A percentile compares a stretch with the other conserved stretches of the same genome.
phyloP scores from a whole-genome alignment of 139 green algal genomes.

The Chlamydomonas asymmetrica region DNA sequence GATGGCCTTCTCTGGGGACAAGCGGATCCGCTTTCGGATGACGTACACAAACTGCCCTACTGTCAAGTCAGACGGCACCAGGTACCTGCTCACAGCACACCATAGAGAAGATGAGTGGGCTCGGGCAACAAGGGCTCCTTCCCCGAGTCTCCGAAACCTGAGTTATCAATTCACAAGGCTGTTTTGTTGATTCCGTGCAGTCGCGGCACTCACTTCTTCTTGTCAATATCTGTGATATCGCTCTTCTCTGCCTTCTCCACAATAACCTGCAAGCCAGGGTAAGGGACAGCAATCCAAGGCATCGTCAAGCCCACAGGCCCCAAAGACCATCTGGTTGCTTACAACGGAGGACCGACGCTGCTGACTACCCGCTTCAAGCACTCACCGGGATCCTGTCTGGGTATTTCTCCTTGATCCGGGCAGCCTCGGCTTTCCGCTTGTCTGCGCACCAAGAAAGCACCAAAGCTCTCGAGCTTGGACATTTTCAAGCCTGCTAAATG shows the following conservation, averaged over 20 bases:
- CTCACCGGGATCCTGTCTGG: slow-evolving; percentile 91
- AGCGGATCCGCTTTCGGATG: slow-evolving; percentile 97
- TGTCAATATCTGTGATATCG: slow-evolving; percentile 99
- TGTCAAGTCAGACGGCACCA: slow-evolving; percentile 96
- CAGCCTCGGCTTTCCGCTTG: slow-evolving; percentile 90
- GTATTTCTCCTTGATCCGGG: slow-evolving; percentile 97
- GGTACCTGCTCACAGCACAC: slow-evolving; percentile 75
- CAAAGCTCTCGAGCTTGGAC: background rate
- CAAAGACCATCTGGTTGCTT: no score
- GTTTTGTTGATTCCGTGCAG: background rate
- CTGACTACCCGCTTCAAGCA: no score
- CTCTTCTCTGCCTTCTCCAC: slow-evolving; percentile 95
- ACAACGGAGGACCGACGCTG: no score
- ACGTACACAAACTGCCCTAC: slow-evolving; percentile 99
- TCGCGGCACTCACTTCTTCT: slow-evolving; percentile 93
- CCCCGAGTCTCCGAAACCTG: background rate
- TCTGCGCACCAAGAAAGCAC: slow-evolving; percentile 67
- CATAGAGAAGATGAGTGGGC: background rate
- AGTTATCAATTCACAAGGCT: background rate
- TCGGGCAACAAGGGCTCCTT: no score
- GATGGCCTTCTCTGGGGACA: slow-evolving; percentile 96
- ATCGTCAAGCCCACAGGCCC: background rate
- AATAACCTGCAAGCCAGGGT: slow-evolving; percentile 85
- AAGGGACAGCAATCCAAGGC: background rate
- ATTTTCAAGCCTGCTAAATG: background rate